Evolutionary conservation across 2,329 filamentous ascomycete species (phyloP), one percentile per base, ranked within the genome.

Genomic region (Cladosporium colombiae): DNA sequence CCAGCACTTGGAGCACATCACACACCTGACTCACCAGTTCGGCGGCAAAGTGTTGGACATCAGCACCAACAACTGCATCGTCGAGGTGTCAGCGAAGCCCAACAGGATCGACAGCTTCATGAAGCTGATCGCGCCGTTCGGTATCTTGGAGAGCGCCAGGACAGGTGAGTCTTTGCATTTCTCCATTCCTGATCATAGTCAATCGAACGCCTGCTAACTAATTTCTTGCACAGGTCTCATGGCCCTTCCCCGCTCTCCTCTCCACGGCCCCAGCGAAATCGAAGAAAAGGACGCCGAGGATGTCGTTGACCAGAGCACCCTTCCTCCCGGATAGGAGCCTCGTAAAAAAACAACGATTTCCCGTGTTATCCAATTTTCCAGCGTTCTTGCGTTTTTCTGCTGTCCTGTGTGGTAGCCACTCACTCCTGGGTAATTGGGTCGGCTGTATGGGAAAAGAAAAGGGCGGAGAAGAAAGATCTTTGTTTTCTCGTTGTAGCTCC

Each of bases 41-140:
- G 93, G 93, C 65, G 95, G 95, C 70, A 99, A 99, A 83, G 91
- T 99, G 29, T 81, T 99, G 73, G 95, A 99, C 79, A 98, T 99
- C 74, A 97, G 93, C 84, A 97, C 92, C 62, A 97, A 92, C 81
- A 98, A 96, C 82, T 98, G 95, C 81, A 98, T 98, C 78, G 93
- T 99, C 67, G 95, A 99, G 81, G 80, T 99, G 8, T 97, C 93
- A 63, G 95, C 95, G 67, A 99, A 99, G 81, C 93, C 92, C 40
- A 87, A 85, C 68, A 90, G 95, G 80, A 97, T 99, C 76, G 93
- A 99, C 81, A 96, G 93, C 1, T 99, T 97, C 84, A 90, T 99
- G 81, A 99, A 98, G 83, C 86, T 99, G 68, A 89, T 99, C 75
- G 85, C 88, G 65, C 94, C 94, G 14, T 99, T 98, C 78, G 95